Evolutionary conservation across 73 alveolate species (phyloP).

Genomic region (Paramecium octaurelia): DNA sequence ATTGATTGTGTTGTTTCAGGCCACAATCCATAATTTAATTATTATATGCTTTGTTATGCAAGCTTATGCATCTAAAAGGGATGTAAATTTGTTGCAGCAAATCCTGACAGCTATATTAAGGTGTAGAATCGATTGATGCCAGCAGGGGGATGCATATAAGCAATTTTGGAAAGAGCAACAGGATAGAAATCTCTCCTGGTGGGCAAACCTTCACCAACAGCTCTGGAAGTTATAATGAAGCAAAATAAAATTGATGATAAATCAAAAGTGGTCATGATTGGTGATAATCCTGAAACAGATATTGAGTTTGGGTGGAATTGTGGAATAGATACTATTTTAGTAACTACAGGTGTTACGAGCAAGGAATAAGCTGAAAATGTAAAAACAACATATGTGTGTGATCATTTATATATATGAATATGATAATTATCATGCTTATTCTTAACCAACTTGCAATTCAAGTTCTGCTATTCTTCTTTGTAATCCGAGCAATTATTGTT

Average conservation of each 20-base stretch:
- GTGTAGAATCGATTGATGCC: constrained; percentile 67
- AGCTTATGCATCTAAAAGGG: constrained; percentile 71
- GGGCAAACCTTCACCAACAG: constrained; percentile 67
- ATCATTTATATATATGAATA: constrained; percentile 13
- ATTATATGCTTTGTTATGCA: constrained; percentile 66
- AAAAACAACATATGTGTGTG: background rate
- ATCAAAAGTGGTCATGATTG: constrained; percentile 73
- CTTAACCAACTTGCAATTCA: constrained; percentile 64
- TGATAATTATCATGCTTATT: background rate
- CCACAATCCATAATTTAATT: constrained; percentile 57
- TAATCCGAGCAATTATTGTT: constrained; percentile 77
- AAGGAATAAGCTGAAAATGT: constrained; percentile 29
- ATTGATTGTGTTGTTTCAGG: constrained; percentile 81
- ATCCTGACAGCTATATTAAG: constrained; percentile 62
- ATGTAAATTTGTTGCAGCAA: constrained; percentile 66
- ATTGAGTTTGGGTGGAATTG: constrained; percentile 72
- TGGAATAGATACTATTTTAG: constrained; percentile 78
- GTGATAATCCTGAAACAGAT: constrained; percentile 82
- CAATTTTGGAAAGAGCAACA: constrained; percentile 58
- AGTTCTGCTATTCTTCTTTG: constrained; percentile 88
- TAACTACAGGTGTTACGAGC: constrained; percentile 75
- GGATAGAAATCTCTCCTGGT: constrained; percentile 30
- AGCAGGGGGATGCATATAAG: constrained; percentile 77
- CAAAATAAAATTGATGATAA: constrained; percentile 4
- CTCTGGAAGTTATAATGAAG: constrained; percentile 51